Percentiles rank a stretch among this genome's conserved stretches.
phyloP scores from a whole-genome alignment of 192 early-diverging fungal species.

The Blastocladiella britannica region DNA sequence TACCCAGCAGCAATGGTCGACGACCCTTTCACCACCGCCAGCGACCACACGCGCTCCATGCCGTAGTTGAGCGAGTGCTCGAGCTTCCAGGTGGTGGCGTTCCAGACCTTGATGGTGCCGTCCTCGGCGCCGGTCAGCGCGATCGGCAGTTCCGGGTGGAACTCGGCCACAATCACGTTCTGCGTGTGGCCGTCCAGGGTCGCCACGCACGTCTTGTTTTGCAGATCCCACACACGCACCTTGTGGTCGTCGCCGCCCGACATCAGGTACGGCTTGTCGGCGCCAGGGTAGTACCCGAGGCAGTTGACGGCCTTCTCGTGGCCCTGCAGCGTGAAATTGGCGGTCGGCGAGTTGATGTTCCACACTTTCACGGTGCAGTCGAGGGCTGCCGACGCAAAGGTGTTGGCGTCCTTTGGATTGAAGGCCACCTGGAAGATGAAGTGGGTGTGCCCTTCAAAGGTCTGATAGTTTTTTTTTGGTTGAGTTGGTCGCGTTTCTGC shows the following conservation, averaged over 20 bases:
- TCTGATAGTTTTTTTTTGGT: conserved; percentile 14
- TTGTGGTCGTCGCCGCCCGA: conserved; percentile 87
- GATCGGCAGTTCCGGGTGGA: conserved; percentile 92
- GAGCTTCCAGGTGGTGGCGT: conserved; percentile 85
- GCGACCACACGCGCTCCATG: conserved; percentile 90
- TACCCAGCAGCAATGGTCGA: conserved; percentile 91
- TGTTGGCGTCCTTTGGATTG: conserved; percentile 99
- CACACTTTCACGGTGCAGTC: conserved; percentile 96
- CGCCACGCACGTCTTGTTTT: conserved; percentile 97
- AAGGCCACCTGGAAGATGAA: conserved; percentile 93
- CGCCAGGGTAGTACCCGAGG: conserved; percentile 94
- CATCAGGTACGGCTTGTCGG: conserved; percentile 92
- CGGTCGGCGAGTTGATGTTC: conserved; percentile 72
- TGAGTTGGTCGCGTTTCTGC: neutral
- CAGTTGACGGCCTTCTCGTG: conserved; percentile 96
- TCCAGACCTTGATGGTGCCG: conserved; percentile 86
- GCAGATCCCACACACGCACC: conserved; percentile 97
- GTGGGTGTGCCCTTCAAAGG: conserved; percentile 93
- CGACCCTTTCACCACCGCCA: conserved; percentile 60
- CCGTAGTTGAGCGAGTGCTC: conserved; percentile 97
- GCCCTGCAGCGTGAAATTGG: conserved; percentile 93
- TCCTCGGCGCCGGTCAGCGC: conserved; percentile 90
- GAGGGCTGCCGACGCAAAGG: conserved; percentile 90
- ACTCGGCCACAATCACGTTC: conserved; percentile 74
- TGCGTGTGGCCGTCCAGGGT: conserved; percentile 94